Conservation (phyloP, 2,329 filamentous ascomycete species). For the Trichocomaceae sp. region DNA sequence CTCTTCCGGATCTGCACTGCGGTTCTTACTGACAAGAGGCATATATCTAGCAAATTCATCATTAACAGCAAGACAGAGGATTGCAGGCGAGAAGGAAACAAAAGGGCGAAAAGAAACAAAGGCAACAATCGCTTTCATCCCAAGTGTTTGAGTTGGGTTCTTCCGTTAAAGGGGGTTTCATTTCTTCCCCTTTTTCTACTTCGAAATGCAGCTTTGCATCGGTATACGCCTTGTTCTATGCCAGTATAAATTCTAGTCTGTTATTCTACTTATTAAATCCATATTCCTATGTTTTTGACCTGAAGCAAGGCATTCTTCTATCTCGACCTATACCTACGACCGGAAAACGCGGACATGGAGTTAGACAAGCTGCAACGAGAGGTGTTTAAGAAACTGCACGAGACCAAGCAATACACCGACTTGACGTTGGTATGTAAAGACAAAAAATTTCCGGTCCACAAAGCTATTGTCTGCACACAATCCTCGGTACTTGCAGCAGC, state of each 20-base stretch:
- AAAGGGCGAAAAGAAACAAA: no score
- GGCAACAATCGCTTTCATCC: no score
- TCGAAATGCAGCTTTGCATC: no score
- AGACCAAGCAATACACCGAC: constrained; percentile 4
- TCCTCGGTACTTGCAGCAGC: constrained; percentile 7
- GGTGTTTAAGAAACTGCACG: neutral
- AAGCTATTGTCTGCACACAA: constrained; percentile 7
- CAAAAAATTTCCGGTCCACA: constrained; percentile 6
- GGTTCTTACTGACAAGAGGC: no score
- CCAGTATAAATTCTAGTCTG: neutral
- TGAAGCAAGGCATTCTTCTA: neutral
- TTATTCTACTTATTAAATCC: no score
- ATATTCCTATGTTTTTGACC: neutral
- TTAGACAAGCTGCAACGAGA: neutral
- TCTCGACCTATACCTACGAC: neutral
- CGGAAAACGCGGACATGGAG: neutral
- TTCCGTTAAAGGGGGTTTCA: no score
- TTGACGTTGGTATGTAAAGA: constrained; percentile 10
- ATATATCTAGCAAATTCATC: no score
- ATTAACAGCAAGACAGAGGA: no score
- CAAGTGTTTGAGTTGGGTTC: no score
- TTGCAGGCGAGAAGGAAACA: no score
- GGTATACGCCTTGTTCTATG: neutral
- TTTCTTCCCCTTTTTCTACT: no score
- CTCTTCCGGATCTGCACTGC: no score